Conservation (phyloP, 768 basidiomycete genomes). For the Porphyrellus cyaneotinctus region DNA sequence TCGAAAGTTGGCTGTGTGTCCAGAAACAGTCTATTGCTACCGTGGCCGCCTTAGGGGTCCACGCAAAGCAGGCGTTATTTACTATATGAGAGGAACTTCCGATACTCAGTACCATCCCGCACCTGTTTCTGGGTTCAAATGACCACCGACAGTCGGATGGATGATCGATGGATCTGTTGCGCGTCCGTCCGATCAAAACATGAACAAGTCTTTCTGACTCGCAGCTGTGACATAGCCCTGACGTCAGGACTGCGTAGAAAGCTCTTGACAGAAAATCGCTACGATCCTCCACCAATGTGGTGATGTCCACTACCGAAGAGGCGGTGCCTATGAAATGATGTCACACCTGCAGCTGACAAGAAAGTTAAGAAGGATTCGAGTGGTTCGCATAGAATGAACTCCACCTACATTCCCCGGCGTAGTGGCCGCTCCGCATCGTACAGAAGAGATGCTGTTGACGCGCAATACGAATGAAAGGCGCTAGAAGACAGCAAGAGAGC, state of each 20-base stretch:
- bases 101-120: neutral
- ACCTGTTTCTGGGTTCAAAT: neutral
- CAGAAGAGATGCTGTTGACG: conserved; percentile 1
- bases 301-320: conserved; percentile 5
- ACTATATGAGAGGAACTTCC: neutral
- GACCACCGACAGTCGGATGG: neutral
- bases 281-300: conserved; percentile 4
- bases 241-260: conserved; percentile 27
- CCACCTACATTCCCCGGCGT: conserved; percentile 14
- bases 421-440: conserved; percentile 7
- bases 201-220: neutral
- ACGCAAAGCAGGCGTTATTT: neutral
- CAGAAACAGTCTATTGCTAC: conserved; percentile 8
- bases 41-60: neutral
- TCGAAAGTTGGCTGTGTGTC: conserved; percentile 1
- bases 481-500: conserved; percentile 10
- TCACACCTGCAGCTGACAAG: conserved; percentile 15
- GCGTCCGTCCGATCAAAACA: neutral
- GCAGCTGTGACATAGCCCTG: conserved; percentile 10
- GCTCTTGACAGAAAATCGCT: conserved; percentile 11
- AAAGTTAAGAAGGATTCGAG: conserved; percentile 13
- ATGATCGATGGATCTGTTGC: neutral
- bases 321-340: conserved; percentile 24
- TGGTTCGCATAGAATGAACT: conserved; percentile 10
- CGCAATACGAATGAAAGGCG: neutral